These are phyloP conservation scores for Dactylellina parvicollis DNA, from an alignment of 2,329 filamentous ascomycete genomes.

Conservation along the genomic window DNA sequence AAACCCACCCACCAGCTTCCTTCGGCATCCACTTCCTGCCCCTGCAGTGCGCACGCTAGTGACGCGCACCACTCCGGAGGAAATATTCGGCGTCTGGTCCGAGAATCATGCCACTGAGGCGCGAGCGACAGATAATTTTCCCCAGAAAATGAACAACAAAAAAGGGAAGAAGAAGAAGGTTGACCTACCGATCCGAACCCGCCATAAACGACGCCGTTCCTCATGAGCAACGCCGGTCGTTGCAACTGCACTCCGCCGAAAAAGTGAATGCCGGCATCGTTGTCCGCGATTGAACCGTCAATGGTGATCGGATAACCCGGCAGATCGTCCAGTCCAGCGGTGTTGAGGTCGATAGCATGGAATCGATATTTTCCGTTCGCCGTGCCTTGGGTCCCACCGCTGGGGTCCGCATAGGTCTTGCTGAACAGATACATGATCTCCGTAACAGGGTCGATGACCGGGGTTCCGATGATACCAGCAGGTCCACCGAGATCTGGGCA, in stretches of 20 bases:
- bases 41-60: slow-evolving; percentile 31
- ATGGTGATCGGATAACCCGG: slow-evolving; percentile 65
- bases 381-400: slow-evolving; percentile 41
- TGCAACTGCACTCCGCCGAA: slow-evolving; percentile 67
- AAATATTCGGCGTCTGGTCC: slow-evolving; percentile 5
- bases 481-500: slow-evolving; percentile 51
- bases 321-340: slow-evolving; percentile 57
- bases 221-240: slow-evolving; percentile 64
- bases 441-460: slow-evolving; percentile 64
- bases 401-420: slow-evolving; percentile 62
- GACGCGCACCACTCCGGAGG: slow-evolving; percentile 18
- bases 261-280: slow-evolving; percentile 65
- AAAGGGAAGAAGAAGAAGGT: neutral
- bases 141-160: slow-evolving; percentile 1
- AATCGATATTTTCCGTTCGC: slow-evolving; percentile 59
- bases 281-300: slow-evolving; percentile 65
- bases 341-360: slow-evolving; percentile 61
- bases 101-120: slow-evolving; percentile 10
- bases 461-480: slow-evolving; percentile 64
- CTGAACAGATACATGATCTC: slow-evolving; percentile 64
- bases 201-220: slow-evolving; percentile 65
- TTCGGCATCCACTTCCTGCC: slow-evolving; percentile 17
- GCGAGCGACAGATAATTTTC: slow-evolving; percentile 9
- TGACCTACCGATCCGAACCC: slow-evolving; percentile 64
- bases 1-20: slow-evolving; percentile 4